phyloP scores from a whole-genome alignment of 768 basidiomycete species.

The Auricularia auricula-judae region DNA sequence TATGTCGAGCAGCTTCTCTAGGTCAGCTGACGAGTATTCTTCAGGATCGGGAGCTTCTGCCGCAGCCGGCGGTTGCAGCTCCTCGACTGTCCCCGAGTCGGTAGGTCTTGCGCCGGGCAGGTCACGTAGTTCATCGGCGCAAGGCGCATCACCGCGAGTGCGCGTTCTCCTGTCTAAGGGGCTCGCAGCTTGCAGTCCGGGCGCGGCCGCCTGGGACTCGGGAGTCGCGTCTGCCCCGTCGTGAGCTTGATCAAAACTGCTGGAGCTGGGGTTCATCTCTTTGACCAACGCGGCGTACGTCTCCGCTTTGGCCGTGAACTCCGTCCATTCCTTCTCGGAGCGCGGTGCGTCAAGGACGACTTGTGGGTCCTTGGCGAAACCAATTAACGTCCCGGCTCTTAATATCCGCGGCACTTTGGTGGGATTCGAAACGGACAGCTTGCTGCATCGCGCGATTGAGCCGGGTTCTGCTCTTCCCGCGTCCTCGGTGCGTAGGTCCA shows the following conservation, averaged over 20 bases:
- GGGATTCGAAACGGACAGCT: conserved; percentile 7
- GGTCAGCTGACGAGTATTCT: conserved; percentile 1
- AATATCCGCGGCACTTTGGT: conserved; percentile 2
- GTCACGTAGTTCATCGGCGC: too few species aligned
- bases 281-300: background rate
- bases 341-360: conserved; percentile 1
- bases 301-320: background rate
- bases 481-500: background rate
- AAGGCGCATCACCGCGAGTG: background rate
- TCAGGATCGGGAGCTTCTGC: conserved; percentile 14
- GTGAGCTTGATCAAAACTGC: too few species aligned
- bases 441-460: background rate
- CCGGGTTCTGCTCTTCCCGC: conserved; percentile 4
- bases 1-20: conserved; percentile 10
- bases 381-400: conserved; percentile 3
- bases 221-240: too few species aligned
- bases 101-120: too few species aligned
- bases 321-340: background rate
- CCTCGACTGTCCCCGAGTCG: too few species aligned
- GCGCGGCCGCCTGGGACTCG: background rate
- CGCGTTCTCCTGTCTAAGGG: background rate
- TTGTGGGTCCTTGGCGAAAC: conserved; percentile 2
- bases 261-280: background rate
- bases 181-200: background rate
- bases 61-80: conserved; percentile 16